These are phyloP conservation scores for Aurifilum marmelostoma DNA, from an alignment of 2,329 filamentous ascomycete genomes.

Conservation along the genomic window DNA sequence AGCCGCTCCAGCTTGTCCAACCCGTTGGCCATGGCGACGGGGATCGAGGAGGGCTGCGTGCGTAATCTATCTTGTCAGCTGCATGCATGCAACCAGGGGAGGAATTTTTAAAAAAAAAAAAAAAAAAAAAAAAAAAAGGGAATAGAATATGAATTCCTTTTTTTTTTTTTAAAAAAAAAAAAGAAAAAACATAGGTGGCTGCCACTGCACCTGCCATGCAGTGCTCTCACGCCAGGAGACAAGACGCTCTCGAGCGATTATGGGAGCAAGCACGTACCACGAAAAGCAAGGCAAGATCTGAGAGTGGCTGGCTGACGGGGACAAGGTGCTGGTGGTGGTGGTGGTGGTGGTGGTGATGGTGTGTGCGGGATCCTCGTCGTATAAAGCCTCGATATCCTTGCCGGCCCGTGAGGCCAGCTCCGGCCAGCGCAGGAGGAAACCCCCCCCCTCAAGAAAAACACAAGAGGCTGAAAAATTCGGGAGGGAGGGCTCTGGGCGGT, in stretches of 20 bases:
- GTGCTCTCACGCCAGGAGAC: slow-evolving; percentile 4
- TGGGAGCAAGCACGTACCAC: slow-evolving; percentile 22
- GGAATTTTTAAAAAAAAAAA: too few relatives aligned
- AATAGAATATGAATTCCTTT: too few relatives aligned
- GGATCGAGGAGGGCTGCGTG: slow-evolving; percentile 23
- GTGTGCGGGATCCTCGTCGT: slow-evolving; percentile 25
- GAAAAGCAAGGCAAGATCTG: slow-evolving; percentile 17
- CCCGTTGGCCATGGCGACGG: slow-evolving; percentile 49
- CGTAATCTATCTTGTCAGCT: slow-evolving; percentile 32
- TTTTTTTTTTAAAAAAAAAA: too few relatives aligned
- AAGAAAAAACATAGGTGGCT: too few relatives aligned
- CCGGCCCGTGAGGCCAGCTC: slow-evolving; percentile 11
- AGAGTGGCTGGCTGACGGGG: slow-evolving; percentile 20
- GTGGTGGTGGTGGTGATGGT: too few relatives aligned
- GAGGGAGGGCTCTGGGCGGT: not conserved
- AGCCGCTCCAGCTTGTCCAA: slow-evolving; percentile 56
- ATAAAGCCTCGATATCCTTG: slow-evolving; percentile 28
- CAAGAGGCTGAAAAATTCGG: slow-evolving; percentile 2
- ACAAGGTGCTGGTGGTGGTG: slow-evolving; percentile 6
- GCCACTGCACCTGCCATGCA: slow-evolving; percentile 17
- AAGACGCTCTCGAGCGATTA: not conserved
- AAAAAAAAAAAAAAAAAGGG: too few relatives aligned
- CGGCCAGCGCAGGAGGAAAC: slow-evolving; percentile 1
- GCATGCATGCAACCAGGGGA: slow-evolving; percentile 20
- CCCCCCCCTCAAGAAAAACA: too few relatives aligned